phyloP scores from a whole-genome alignment of 2,329 filamentous ascomycete genomes.

The Phyllosticta capitalensis region DNA sequence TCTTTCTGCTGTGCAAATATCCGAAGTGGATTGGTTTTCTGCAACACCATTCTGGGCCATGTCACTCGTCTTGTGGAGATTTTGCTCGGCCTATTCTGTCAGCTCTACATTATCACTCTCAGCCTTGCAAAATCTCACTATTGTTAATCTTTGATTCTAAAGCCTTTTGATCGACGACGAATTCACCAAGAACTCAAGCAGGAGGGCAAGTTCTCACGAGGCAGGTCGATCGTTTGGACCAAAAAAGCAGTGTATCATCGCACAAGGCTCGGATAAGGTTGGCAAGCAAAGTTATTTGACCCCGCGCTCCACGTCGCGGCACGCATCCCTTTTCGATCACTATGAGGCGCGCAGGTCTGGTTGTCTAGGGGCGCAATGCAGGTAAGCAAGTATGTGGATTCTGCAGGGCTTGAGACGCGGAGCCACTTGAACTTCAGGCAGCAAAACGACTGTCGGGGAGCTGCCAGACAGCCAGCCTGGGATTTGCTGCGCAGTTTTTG shows the following conservation, averaged over 20 bases:
- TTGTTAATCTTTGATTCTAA: no score
- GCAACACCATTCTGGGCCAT: no score
- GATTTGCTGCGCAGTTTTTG: background rate
- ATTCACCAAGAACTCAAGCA: background rate
- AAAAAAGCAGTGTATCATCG: background rate
- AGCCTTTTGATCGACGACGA: background rate
- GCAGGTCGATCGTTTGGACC: background rate
- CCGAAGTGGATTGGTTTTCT: background rate
- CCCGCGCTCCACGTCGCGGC: background rate
- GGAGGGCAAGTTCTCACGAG: background rate
- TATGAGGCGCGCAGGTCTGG: background rate
- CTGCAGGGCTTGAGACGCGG: background rate
- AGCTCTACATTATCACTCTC: no score
- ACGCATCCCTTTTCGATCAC: background rate
- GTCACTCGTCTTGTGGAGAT: no score
- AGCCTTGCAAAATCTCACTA: no score
- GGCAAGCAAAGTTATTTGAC: background rate
- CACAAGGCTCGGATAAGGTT: background rate
- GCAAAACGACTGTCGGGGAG: no score
- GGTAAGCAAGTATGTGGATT: background rate
- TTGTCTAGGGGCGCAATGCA: background rate
- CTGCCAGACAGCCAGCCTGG: background rate
- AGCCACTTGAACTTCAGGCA: background rate
- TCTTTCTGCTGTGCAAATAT: background rate
- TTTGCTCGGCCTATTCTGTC: no score